Evolutionary conservation across 768 basidiomycete genomes (phyloP).

Genomic region (Tricholoma matsutake): DNA sequence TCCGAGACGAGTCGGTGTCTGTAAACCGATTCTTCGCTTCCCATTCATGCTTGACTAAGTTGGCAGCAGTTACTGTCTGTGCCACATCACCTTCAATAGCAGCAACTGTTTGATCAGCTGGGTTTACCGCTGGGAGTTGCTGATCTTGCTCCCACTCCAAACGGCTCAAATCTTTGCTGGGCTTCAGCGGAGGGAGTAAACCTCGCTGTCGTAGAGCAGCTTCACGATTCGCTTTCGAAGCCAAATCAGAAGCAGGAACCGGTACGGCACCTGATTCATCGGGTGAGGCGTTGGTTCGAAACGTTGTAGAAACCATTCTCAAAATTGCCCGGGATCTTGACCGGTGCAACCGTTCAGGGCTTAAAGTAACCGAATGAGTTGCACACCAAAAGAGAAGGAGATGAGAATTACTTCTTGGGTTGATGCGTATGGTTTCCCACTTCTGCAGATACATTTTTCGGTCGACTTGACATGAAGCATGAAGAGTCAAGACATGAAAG

Average conservation of each 20-base stretch:
- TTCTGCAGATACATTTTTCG: background rate
- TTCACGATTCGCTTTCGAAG: constrained; percentile 39
- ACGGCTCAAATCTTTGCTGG: constrained; percentile 40
- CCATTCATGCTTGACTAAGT: constrained; percentile 54
- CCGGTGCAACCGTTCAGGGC: constrained; percentile 12
- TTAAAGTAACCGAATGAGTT: background rate
- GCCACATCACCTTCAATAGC: constrained; percentile 9
- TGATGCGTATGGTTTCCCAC: constrained; percentile 1
- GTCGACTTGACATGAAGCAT: background rate
- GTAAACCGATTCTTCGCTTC: constrained; percentile 35
- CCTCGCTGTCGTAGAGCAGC: constrained; percentile 62
- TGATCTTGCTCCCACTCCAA: constrained; percentile 37
- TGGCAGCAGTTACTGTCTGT: constrained; percentile 41
- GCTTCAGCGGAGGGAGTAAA: constrained; percentile 45
- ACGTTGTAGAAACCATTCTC: constrained; percentile 31
- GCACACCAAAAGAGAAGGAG: background rate
- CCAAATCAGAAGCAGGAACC: constrained; percentile 16
- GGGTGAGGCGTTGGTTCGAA: constrained; percentile 18
- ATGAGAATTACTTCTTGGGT: constrained; percentile 6
- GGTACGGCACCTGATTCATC: constrained; percentile 11
- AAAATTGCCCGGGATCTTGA: constrained; percentile 31
- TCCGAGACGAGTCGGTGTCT: constrained; percentile 17
- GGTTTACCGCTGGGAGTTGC: constrained; percentile 33
- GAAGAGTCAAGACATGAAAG: background rate
- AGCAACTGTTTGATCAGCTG: constrained; percentile 11